Evolutionary conservation across 768 basidiomycete genomes (phyloP).

Genomic region (Clavulina sp.): DNA sequence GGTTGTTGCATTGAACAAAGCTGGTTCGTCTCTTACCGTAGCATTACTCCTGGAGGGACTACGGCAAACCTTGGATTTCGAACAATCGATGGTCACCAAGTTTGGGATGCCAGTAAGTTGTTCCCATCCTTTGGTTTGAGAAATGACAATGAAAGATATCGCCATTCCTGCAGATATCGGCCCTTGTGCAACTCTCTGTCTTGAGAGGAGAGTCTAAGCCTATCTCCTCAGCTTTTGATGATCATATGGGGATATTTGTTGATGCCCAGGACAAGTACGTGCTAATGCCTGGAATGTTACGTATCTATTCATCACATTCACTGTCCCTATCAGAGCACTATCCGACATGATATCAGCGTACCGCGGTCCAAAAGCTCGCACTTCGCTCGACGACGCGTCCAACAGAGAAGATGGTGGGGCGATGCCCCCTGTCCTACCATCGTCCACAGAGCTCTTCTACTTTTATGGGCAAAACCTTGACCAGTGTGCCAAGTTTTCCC

Average conservation of each 20-base stretch:
- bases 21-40: slow-evolving; percentile 53
- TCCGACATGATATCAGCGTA: slow-evolving; percentile 81
- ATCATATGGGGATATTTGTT: slow-evolving; percentile 83
- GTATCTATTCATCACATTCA: neutral
- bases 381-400: slow-evolving; percentile 41
- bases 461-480: slow-evolving; percentile 93
- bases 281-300: neutral
- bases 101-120: slow-evolving; percentile 52
- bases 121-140: neutral
- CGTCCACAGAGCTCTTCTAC: slow-evolving; percentile 92
- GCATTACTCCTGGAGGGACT: slow-evolving; percentile 70
- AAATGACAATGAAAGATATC: neutral
- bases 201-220: slow-evolving; percentile 24
- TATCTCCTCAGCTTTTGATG: slow-evolving; percentile 82
- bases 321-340: slow-evolving; percentile 39
- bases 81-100: slow-evolving; percentile 60
- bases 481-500: slow-evolving; percentile 81
- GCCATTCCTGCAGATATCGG: neutral
- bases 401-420: slow-evolving; percentile 25
- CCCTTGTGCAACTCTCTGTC: neutral
- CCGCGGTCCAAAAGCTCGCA: slow-evolving; percentile 41
- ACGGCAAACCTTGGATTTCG: slow-evolving; percentile 78
- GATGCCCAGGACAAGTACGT: slow-evolving; percentile 88
- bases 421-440: slow-evolving; percentile 56
- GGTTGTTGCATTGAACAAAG: slow-evolving; percentile 60